These are phyloP conservation scores for Raphanus raphanistrum DNA, from an alignment of 345 rosid genomes.

Conservation along the genomic window DNA sequence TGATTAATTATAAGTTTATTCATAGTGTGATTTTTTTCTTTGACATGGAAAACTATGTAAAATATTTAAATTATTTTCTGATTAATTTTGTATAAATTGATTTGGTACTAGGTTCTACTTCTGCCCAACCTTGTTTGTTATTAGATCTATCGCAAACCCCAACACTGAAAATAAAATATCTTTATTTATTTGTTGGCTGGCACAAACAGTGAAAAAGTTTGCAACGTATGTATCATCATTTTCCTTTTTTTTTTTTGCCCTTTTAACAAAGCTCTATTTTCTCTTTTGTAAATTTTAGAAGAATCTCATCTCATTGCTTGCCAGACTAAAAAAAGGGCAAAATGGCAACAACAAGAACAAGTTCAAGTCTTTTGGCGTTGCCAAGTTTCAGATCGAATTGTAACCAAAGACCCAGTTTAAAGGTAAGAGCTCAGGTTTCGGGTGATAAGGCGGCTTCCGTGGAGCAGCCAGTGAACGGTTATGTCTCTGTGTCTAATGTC, in stretches of 20 bases:
- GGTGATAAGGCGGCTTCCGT: constrained; percentile 44
- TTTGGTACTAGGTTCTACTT: too few species aligned
- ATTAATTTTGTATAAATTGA: too few species aligned
- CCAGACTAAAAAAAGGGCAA: not conserved
- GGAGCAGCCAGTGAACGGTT: constrained; percentile 39
- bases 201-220: not conserved
- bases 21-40: too few species aligned
- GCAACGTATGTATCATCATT: not conserved
- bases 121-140: too few species aligned
- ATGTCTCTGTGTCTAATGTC: constrained; percentile 32
- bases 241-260: not conserved
- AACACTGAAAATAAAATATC: not conserved
- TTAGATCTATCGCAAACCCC: too few species aligned
- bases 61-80: too few species aligned
- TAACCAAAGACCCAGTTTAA: constrained; percentile 35
- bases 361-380: constrained; percentile 31
- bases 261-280: not conserved
- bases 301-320: not conserved
- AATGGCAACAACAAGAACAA: constrained; percentile 35
- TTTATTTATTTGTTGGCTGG: not conserved
- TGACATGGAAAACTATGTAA: too few species aligned
- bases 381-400: constrained; percentile 34
- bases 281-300: not conserved
- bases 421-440: constrained; percentile 53
- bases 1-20: too few species aligned